Base-by-base conservation (phyloP, 768 basidiomycete genomes). In the Rhizopogon sp. region DNA sequence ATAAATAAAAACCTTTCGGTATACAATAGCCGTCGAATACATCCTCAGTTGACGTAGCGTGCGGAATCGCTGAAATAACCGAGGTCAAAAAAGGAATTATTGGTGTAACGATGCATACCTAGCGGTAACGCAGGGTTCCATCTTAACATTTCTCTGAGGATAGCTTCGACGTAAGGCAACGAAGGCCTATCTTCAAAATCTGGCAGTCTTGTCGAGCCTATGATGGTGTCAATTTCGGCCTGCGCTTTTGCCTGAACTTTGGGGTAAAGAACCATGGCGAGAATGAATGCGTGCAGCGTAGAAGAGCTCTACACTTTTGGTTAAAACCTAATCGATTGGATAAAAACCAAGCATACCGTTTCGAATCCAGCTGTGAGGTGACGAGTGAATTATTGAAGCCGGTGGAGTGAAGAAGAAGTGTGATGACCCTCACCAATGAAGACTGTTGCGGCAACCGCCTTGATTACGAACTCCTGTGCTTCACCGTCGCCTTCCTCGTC, bases 11-110 rank as follows among this genome's bases (percentile, higher is more conserved):
- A 58, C 81, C 83, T 54, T 75, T 74, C 5, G 83, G 83, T 53
- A 85, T 85, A 2, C 76, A 63, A 41, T 76, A 76, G 11, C 74
- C 72, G 37, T 72, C 64, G 52, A 76, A 79, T 14, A 70, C 46
- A 40, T 78, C 76, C 52, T 76, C 75, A 40, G 69, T 62, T 0
- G 71, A 73, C 2, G 64, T 43, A 39, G 50, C 50, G 47, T 70
- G 73, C 13, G 72, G 66, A 17, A 71, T 35, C 16, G 59, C 71
- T 65, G 37, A 20, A 35, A 25, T 11, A 39, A 25, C 22, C 5
- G 37, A 39, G 11, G 35, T 28, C 1, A 11, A 11, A 25, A n/a
- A 20, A 3, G 6, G 14, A 46, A 46, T 11, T 31, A 10, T 17
- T 46, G 44, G 9, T 16, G 28, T n/a, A 16, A 28, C 37, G 43